phyloP scores from a whole-genome alignment of 495 filamentous ascomycete genomes.

The Platismatia glauca region DNA sequence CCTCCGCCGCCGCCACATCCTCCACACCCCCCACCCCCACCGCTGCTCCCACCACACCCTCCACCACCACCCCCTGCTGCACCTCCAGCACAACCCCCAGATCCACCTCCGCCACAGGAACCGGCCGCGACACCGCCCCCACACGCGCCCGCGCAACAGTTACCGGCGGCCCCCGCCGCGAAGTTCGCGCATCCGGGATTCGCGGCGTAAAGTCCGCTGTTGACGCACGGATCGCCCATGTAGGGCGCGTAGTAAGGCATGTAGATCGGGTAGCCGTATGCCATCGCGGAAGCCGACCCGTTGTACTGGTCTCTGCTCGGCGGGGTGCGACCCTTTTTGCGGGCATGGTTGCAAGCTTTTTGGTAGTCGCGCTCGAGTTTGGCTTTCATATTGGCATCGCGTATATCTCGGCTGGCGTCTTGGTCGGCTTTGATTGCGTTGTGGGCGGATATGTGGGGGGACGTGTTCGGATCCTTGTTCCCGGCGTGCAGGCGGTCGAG shows the following conservation, averaged over 20 bases:
- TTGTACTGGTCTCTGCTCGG: constrained; percentile 45
- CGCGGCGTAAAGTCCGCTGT: constrained; percentile 31
- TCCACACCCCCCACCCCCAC: constrained; percentile 36
- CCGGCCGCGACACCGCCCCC: constrained; percentile 48
- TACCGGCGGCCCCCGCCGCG: constrained; percentile 33
- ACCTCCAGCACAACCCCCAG: constrained; percentile 35
- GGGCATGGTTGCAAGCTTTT: constrained; percentile 51
- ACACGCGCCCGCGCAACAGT: constrained; percentile 42
- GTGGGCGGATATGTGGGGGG: constrained; percentile 29
- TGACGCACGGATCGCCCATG: constrained; percentile 40
- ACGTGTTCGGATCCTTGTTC: constrained; percentile 16
- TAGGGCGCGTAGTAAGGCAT: constrained; percentile 47
- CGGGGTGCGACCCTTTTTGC: constrained; percentile 46
- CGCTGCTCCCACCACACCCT: constrained; percentile 31
- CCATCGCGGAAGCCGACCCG: constrained; percentile 33
- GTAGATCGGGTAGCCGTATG: constrained; percentile 40
- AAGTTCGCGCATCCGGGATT: constrained; percentile 41
- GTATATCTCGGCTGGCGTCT: constrained; percentile 7
- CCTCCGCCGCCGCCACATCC: constrained; percentile 31
- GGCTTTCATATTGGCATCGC: constrained; percentile 24
- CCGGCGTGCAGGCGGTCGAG: constrained; percentile 48
- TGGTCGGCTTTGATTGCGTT: constrained; percentile 14
- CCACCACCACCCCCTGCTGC: constrained; percentile 32
- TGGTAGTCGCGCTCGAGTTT: constrained; percentile 53
- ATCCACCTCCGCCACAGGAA: constrained; percentile 38